Evolutionary conservation across 805 yeast genomes (phyloP).

Genomic region (Starmerella apis): DNA sequence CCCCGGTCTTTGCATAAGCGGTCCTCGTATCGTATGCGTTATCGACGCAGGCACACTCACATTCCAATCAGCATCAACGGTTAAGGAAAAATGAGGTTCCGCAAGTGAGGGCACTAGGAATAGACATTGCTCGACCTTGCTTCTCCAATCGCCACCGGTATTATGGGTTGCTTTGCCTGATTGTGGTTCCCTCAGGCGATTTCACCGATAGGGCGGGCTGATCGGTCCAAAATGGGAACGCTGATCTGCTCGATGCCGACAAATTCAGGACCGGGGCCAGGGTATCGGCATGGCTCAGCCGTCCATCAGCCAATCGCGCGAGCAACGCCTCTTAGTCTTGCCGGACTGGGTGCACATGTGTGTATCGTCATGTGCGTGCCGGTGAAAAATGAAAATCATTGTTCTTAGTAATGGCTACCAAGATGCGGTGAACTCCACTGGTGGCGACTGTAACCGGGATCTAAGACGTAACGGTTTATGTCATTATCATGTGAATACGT

Average conservation of each 20-base stretch:
- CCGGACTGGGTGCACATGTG: background rate
- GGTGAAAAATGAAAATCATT: too few relatives aligned
- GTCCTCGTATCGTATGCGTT: background rate
- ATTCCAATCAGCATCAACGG: background rate
- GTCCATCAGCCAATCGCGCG: background rate
- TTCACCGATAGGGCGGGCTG: background rate
- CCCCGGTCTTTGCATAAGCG: background rate
- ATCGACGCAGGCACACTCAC: constrained; percentile 1
- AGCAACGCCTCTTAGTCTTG: background rate
- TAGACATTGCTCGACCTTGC: too few relatives aligned
- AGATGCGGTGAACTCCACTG: too few relatives aligned
- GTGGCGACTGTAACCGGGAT: too few relatives aligned
- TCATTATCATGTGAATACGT: too few relatives aligned
- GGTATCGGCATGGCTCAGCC: background rate
- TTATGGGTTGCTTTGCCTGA: too few relatives aligned
- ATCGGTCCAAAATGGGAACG: background rate
- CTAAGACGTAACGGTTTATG: too few relatives aligned
- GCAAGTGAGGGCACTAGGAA: too few relatives aligned
- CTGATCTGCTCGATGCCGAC: background rate
- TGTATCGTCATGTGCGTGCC: background rate
- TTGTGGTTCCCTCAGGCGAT: background rate
- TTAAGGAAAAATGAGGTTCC: too few relatives aligned
- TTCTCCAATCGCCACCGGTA: too few relatives aligned
- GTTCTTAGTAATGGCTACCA: too few relatives aligned
- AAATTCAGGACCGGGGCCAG: background rate